phyloP scores from a whole-genome alignment of 1,284 basidiomycete species.

The Anthracocystis panici-leucophaei region DNA sequence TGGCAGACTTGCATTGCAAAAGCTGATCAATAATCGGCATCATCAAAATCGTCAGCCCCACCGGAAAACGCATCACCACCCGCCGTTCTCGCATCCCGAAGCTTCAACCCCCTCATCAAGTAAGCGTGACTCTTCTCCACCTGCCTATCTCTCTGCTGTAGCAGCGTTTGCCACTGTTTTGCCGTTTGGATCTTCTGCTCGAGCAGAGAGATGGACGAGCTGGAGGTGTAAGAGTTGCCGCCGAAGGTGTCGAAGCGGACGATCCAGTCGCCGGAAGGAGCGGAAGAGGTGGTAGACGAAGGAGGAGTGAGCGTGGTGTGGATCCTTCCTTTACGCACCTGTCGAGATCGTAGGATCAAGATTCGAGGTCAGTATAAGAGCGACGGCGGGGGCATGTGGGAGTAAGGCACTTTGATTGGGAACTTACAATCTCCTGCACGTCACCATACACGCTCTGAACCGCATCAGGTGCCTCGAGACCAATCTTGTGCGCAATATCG shows the following conservation, averaged over 20 bases:
- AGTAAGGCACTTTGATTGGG: too few species aligned
- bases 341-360: neutral
- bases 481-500: slow-evolving; percentile 78
- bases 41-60: slow-evolving; percentile 32
- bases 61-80: slow-evolving; percentile 23
- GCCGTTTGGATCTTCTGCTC: slow-evolving; percentile 39
- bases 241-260: slow-evolving; percentile 34
- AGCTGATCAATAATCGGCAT: slow-evolving; percentile 28
- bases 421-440: slow-evolving; percentile 78
- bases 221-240: slow-evolving; percentile 30
- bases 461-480: slow-evolving; percentile 71
- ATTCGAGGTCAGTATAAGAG: too few species aligned
- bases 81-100: slow-evolving; percentile 24
- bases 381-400: too few species aligned
- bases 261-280: slow-evolving; percentile 22
- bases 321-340: slow-evolving; percentile 43
- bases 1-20: slow-evolving; percentile 1
- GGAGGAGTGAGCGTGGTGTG: slow-evolving; percentile 26
- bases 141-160: slow-evolving; percentile 43
- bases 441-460: slow-evolving; percentile 74
- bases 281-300: slow-evolving; percentile 1
- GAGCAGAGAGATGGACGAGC: slow-evolving; percentile 27
- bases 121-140: slow-evolving; percentile 37
- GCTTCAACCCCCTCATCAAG: slow-evolving; percentile 30
- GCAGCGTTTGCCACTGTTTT: slow-evolving; percentile 43